These are phyloP conservation scores for Russula brevipes DNA, from an alignment of 768 basidiomycete species.

Conservation along the genomic window DNA sequence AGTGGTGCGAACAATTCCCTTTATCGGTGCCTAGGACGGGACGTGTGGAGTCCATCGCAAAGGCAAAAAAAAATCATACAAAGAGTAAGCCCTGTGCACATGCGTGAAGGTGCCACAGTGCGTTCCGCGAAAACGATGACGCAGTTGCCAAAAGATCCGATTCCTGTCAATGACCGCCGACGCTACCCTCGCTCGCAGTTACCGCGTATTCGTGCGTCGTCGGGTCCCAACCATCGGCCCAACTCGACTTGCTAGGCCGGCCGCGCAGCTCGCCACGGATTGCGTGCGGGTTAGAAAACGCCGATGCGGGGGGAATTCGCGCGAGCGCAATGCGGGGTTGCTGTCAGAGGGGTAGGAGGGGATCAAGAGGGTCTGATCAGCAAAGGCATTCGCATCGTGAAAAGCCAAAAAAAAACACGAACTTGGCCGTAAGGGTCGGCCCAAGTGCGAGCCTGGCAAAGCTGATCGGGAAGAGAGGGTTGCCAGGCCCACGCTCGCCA, in stretches of 20 bases:
- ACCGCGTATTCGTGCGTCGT: constrained; percentile 42
- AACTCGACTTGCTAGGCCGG: constrained; percentile 31
- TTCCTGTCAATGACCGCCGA: constrained; percentile 1
- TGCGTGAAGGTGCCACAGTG: neutral
- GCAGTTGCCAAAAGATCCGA: neutral
- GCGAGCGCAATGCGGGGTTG: constrained; percentile 30
- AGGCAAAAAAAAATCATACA: too few relatives aligned
- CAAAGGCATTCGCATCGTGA: neutral
- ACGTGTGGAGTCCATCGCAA: too few relatives aligned
- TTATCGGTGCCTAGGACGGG: too few relatives aligned
- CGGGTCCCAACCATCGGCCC: constrained; percentile 41
- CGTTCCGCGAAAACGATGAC: neutral
- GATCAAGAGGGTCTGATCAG: neutral
- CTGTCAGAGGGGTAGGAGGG: neutral
- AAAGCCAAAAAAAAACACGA: constrained; percentile 22
- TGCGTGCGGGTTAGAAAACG: constrained; percentile 28
- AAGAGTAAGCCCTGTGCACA: too few relatives aligned
- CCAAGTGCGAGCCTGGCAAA: constrained; percentile 63
- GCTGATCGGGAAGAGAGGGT: constrained; percentile 77
- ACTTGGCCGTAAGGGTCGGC: constrained; percentile 60
- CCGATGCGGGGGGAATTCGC: constrained; percentile 30
- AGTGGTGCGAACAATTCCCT: too few relatives aligned
- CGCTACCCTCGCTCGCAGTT: constrained; percentile 38
- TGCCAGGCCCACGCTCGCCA: constrained; percentile 64
- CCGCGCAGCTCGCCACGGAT: constrained; percentile 27